Evolutionary conservation across 192 early-diverging fungal species (phyloP), one percentile per base, ranked within the genome.

Genomic region (Allomyces javanicus): DNA sequence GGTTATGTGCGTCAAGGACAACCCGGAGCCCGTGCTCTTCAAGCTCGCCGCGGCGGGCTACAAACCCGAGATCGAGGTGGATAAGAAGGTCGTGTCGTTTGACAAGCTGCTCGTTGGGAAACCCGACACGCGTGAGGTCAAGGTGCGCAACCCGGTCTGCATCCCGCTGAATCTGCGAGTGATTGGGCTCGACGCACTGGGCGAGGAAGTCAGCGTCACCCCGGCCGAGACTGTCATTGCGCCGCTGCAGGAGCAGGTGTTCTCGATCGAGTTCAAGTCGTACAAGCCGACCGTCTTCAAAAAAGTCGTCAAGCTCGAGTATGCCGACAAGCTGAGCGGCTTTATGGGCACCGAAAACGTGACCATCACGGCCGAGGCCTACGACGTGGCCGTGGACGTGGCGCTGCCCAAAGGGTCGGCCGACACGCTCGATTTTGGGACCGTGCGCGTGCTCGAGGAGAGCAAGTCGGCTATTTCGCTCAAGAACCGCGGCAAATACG

Each of bases 331-430:
- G 17, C 43, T 33, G 14, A 69, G 66, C 50, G 50, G 50, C 17
- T 14, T n/a, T 4, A 58, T 9, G 12, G 50, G 50, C 50, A 66
- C 68, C 11, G 81, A 84, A 12, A 78, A 73, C 50, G 75, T 85
- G 27, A 40, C 82, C 10, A 72, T 85, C 9, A 81, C 79, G 0
- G 80, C 81, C 9, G 83, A 85, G 73, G 83, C 83, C 0, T 85
- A 84, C 66, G 83, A 85, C 66, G 77, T 84, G 63, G 73, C 82
- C 1, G 73, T 84, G 69, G 83, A 85, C 65, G 64, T 85, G 7
- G 82, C 84, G 62, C 82, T 84, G 62, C 79, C 81, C 44, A 85
- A 83, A 72, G 82, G 80, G 43, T 81, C 72, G 58, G 78, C 83
- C 25, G 83, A 79, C 11, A 76, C 76, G 12, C 67, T 85, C 9